Evolutionary conservation across 208 protist species (phyloP), one percentile per base, ranked within the genome.

Genomic region (Kentomonas sorsogonicus): DNA sequence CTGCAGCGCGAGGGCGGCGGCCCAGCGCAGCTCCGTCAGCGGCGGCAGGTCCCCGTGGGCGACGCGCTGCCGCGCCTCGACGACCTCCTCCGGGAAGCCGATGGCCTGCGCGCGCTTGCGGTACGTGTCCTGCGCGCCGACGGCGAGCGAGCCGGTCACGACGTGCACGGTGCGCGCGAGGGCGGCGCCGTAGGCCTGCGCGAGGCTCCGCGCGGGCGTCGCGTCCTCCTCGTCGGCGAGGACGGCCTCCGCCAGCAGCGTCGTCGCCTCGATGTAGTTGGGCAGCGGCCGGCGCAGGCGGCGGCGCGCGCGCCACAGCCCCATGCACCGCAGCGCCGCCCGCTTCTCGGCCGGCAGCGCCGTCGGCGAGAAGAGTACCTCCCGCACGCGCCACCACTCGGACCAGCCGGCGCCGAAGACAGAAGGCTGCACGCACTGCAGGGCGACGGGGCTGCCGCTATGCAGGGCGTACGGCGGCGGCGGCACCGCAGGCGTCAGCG

Each of bases 41-140:
- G 76, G 51, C 30, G 88, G 88, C 38, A 84, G 41, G 11, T 51
- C 51, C 0, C 88, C 88, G 51, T 94, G 88, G 1, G 88, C 83
- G 57, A 94, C 81, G 16, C 84, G 82, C 64, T 94, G 83, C 1
- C 88, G 83, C 53, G 89, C 88, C 72, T 94, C 83, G 6, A 92
- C 82, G 22, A 78, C 83, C 69, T 94, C 83, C 53, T 87, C 88
- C 0, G 88, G 88, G 46, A 94, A 89, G 15, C 64, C 80, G 39
- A 92, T 84, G 41, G 71, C 36, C 4, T 47, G 63, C 1, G 88
- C 88, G 3, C 88, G 72, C 60, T 88, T 78, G 30, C 88, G 77
- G 65, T 94, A 94, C 25, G 88, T 94, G 62, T 82, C 69, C 10
- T 65, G 77, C 6, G 33, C 55, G n/a, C 63, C 77, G 3, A n/a